A percentile compares a stretch with the other conserved stretches of the same genome.
Conservation (phyloP, 75 land plant species). For the Pinus tabuliformis region DNA sequence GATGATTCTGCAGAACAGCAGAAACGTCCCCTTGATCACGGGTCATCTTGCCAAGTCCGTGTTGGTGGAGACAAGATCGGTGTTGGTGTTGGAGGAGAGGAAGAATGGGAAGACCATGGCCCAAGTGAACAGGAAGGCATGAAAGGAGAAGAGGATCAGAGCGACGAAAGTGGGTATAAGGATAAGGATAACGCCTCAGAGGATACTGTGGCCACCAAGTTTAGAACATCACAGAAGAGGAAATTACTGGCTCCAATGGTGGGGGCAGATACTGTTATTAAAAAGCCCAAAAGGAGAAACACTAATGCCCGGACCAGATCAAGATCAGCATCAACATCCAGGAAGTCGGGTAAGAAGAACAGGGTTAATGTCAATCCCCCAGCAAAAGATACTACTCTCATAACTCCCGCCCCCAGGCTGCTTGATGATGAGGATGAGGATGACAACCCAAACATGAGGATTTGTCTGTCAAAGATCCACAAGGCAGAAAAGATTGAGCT, state of each 20-base stretch:
- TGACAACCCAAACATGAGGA: constrained; percentile 20
- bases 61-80: too few species aligned
- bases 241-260: constrained; percentile 18
- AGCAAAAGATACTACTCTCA: constrained; percentile 38
- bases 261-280: neutral
- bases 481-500: constrained; percentile 94
- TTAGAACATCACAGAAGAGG: constrained; percentile 3
- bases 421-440: constrained; percentile 34
- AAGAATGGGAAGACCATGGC: neutral
- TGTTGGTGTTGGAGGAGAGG: neutral
- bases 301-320: constrained; percentile 56
- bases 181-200: neutral
- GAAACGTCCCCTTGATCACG: neutral
- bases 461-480: constrained; percentile 38
- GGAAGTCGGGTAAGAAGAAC: constrained; percentile 66
- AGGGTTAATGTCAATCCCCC: constrained; percentile 5
- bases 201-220: neutral
- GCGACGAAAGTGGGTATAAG: neutral
- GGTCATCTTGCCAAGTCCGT: neutral
- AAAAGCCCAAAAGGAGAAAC: constrained; percentile 21
- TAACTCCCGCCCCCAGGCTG: constrained; percentile 47
- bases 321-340: constrained; percentile 28
- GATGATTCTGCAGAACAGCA: constrained; percentile 6
- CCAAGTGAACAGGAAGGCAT: too few species aligned
- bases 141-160: too few species aligned